phyloP scores from a whole-genome alignment of 1,284 basidiomycete genomes.

The Moesziomyces sp. region DNA sequence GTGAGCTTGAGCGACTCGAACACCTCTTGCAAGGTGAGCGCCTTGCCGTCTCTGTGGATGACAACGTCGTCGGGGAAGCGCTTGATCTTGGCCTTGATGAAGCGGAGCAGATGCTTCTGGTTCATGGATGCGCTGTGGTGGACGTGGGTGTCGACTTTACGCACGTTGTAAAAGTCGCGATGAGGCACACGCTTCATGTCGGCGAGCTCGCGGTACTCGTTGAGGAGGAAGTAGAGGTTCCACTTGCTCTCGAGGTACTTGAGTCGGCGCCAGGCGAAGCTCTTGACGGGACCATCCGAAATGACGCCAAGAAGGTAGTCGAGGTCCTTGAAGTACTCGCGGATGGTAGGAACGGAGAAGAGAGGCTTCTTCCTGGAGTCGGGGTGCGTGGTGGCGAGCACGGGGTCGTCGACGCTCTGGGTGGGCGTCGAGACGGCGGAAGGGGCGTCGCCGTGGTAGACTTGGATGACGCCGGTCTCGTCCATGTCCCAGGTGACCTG shows the following conservation, averaged over 20 bases:
- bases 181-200: constrained; percentile 85
- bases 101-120: constrained; percentile 98
- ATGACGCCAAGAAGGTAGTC: constrained; percentile 78
- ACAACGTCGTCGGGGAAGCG: constrained; percentile 86
- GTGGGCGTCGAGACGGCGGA: constrained; percentile 23
- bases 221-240: constrained; percentile 89
- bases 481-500: constrained; percentile 56
- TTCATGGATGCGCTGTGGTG: constrained; percentile 99
- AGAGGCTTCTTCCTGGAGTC: constrained; percentile 70
- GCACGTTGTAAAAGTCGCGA: constrained; percentile 97
- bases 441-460: constrained; percentile 49
- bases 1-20: constrained; percentile 94
- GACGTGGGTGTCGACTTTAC: constrained; percentile 97
- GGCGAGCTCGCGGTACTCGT: constrained; percentile 92
- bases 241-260: constrained; percentile 96
- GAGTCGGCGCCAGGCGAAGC: constrained; percentile 90
- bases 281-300: constrained; percentile 92
- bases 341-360: constrained; percentile 84
- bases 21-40: constrained; percentile 90
- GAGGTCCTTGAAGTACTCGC: constrained; percentile 96
- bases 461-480: constrained; percentile 63
- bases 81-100: constrained; percentile 98
- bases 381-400: constrained; percentile 10
- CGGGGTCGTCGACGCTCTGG: constrained; percentile 34
- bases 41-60: constrained; percentile 89